Evolutionary conservation across 768 basidiomycete species (phyloP), one percentile per base, ranked within the genome.

Genomic region (Roridomyces roridus): DNA sequence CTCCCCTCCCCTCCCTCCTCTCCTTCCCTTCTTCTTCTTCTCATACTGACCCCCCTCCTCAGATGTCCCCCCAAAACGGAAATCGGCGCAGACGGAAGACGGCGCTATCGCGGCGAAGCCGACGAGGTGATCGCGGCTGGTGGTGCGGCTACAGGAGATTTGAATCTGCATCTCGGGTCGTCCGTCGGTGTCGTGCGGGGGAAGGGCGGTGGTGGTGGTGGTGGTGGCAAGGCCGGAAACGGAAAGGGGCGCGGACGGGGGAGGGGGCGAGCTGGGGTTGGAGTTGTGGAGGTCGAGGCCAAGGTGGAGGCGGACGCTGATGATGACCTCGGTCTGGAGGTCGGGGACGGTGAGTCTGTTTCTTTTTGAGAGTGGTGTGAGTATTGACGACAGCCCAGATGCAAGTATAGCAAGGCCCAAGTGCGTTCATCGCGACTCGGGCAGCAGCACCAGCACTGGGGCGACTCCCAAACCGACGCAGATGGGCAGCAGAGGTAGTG

Each of bases 91-190:
- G 94, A 96, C 69, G 95, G 95, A 46, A 66, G 89, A 15, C 86
- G 87, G 25, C 81, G 89, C 29, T 97, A 96, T 70, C 82, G 89
- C 40, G 91, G 91, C 41, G 91, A 92, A 66, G 88, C 90, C 23
- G 91, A 92, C 69, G 91, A 92, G 29, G 51, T 57, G 14, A 45
- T 62, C 31, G 59, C 55, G 14, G 50, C 55, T 3, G 31, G 31
- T 15, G 31, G 11, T 10, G 31, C 31, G 31, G 31, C 4, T 10
- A 11, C 31, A 15, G 31, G 31, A n/a, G n/a, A n/a, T n/a, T n/a
- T n/a, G 28, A 44, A 52, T 24, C 45, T 56, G 6, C 54, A 51
- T 18, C 29, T 57, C 6, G 59, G 50, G 1, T 25, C 43, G 17
- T 46, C 40, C 15, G 44, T 24, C 4, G 24, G 28, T 2, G 21